Evolutionary conservation across 352 stramenopile species (phyloP), one percentile per base, ranked within the genome.

Genomic region (Pythium chondricola): DNA sequence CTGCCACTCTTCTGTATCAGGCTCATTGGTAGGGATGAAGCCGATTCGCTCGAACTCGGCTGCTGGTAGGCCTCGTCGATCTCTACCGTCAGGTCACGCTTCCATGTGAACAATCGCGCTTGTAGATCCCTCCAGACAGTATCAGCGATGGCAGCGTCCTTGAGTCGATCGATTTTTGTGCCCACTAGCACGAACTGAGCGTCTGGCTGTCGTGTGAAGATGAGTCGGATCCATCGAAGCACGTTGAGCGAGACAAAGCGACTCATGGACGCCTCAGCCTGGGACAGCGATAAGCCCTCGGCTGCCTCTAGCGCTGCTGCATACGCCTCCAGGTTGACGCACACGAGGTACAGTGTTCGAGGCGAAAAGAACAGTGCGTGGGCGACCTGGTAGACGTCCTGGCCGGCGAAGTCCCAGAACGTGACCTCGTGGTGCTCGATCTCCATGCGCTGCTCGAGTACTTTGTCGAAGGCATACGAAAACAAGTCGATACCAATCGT

Each of bases 401-500:
- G 25, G 16, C 52, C 52, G 2, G 52, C 52, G 25, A 54, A 60
- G 21, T 60, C 52, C 52, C 52, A 60, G 30, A 60, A 52, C 18
- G 52, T 45, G 31, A 61, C 40, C 5, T 55, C 46, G 29, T 56
- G 43, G 17, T 37, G 29, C 3, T 52, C n/a, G 7, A 26, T 35
- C 35, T 30, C 8, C 13, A 16, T 16, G 5, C n/a, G n/a, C n/a
- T 32, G 14, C 14, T 40, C 33, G n/a, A 21, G 3, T 13, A 30
- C 6, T n/a, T 22, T 22, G 24, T 22, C 31, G 13, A 71, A 71
- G 17, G 41, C 26, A 43, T 52, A 63, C 0, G 52, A 31, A 17
- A 70, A 61, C 3, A 70, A 33, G 29, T 71, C 58, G 14, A 71
- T 67, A 3, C 62, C 62, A 39, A 71, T 59, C 7, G 62, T 67